Percentiles rank a stretch among this genome's conserved stretches.
Conservation (phyloP, 164 flowering plant genomes). For the Piper longum region DNA sequence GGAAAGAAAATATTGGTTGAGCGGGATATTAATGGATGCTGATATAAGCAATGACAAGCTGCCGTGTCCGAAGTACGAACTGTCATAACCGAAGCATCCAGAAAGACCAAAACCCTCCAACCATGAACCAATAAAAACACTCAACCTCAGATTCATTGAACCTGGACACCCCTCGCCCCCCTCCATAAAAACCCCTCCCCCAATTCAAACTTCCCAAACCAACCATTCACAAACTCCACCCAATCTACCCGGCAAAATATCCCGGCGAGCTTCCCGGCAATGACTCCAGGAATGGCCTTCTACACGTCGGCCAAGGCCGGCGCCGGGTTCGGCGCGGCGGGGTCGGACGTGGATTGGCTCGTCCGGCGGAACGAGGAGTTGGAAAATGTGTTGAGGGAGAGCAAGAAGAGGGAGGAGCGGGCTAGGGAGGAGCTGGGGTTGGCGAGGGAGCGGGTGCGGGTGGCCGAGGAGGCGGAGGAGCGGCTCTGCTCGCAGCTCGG, state of each 20-base stretch:
- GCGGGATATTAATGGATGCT: too few relatives aligned
- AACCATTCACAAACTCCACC: background rate
- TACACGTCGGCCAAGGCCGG: background rate
- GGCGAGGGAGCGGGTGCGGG: conserved; percentile 27
- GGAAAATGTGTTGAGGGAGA: conserved; percentile 36
- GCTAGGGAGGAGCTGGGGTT: conserved; percentile 35
- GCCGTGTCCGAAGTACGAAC: too few relatives aligned
- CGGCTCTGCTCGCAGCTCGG: conserved; percentile 61
- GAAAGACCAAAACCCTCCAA: too few relatives aligned
- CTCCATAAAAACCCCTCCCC: background rate
- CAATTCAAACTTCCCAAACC: background rate
- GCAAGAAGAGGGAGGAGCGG: conserved; percentile 5
- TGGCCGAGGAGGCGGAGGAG: conserved; percentile 82
- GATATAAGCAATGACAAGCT: too few relatives aligned
- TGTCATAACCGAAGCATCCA: too few relatives aligned
- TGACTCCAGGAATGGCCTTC: conserved; percentile 5
- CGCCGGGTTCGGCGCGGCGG: background rate
- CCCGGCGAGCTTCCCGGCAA: background rate
- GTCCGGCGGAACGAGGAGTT: conserved; percentile 51
- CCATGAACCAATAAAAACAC: background rate
- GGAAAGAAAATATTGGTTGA: too few relatives aligned
- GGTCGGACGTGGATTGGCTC: conserved; percentile 3
- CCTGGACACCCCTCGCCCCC: conserved; percentile 1
- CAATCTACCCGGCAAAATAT: background rate
- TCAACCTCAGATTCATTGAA: conserved; percentile 2